Conservation (phyloP, 2,329 filamentous ascomycete species). For the Magnaporthiopsis incrustans region DNA sequence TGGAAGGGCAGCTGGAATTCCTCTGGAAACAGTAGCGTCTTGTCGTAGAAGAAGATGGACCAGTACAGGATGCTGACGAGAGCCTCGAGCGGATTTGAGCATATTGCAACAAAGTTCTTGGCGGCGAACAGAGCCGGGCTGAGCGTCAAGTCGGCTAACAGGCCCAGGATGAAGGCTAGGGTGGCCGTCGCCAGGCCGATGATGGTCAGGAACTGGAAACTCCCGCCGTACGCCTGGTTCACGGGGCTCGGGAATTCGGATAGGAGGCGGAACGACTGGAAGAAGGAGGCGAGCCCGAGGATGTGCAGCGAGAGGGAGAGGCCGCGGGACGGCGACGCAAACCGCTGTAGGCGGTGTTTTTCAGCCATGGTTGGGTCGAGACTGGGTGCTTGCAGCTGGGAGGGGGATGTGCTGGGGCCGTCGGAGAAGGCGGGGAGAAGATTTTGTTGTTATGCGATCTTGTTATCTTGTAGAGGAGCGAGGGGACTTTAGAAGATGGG, state of each 20-base stretch:
- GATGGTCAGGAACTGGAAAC: conserved; percentile 68
- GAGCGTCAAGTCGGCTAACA: conserved; percentile 56
- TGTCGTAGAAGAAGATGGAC: conserved; percentile 53
- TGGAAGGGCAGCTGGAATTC: conserved; percentile 46
- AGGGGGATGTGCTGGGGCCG: too few species aligned
- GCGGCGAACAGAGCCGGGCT: conserved; percentile 49
- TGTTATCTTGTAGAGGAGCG: background rate
- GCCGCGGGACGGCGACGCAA: conserved; percentile 56
- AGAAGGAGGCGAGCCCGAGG: conserved; percentile 43
- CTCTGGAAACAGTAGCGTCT: conserved; percentile 41
- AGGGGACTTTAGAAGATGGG: background rate
- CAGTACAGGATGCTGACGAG: conserved; percentile 68
- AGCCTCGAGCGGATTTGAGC: conserved; percentile 61
- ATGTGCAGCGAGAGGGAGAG: conserved; percentile 56
- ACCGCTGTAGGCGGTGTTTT: conserved; percentile 55
- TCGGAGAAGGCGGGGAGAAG: background rate
- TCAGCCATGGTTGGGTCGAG: conserved; percentile 1
- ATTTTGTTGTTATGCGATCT: background rate
- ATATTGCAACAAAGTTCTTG: conserved; percentile 61
- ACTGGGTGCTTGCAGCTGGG: background rate
- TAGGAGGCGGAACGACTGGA: conserved; percentile 45
- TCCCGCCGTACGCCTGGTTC: conserved; percentile 54
- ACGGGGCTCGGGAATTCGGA: conserved; percentile 41
- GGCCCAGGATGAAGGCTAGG: conserved; percentile 51
- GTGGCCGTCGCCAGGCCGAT: conserved; percentile 57